Evolutionary conservation across 371 early-diverging fungal genomes (phyloP).

Genomic region (Mucor circinelloides): DNA sequence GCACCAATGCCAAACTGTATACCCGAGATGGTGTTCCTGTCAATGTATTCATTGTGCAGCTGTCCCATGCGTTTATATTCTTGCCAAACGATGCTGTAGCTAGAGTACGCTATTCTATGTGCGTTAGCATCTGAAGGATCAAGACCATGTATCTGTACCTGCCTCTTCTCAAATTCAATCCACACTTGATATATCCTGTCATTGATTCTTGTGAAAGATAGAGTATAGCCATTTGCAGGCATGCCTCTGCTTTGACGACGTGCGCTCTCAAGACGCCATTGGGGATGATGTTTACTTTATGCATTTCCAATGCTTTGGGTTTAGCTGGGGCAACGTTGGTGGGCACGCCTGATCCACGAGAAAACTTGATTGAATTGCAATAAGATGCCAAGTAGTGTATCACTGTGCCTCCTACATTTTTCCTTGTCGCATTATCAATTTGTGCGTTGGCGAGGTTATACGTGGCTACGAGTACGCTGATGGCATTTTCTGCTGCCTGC

Average conservation of each 20-base stretch:
- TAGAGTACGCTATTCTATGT: conserved; percentile 29
- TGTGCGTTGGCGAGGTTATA: conserved; percentile 48
- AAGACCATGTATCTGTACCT: too few species aligned
- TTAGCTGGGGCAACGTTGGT: conserved; percentile 14
- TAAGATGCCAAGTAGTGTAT: conserved; percentile 25
- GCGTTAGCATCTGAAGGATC: too few species aligned
- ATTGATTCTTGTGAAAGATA: conserved; percentile 59
- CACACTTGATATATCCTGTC: conserved; percentile 59
- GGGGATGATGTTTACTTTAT: conserved; percentile 35
- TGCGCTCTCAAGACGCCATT: conserved; percentile 61
- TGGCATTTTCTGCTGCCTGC: conserved; percentile 40
- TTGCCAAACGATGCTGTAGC: conserved; percentile 51
- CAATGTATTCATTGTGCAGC: conserved; percentile 39
- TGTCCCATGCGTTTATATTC: conserved; percentile 50
- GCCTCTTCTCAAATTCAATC: conserved; percentile 64
- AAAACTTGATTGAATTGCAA: conserved; percentile 19
- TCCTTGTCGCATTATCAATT: conserved; percentile 43
- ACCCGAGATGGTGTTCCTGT: conserved; percentile 47
- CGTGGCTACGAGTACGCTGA: conserved; percentile 35
- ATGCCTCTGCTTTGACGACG: conserved; percentile 61
- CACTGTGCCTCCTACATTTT: conserved; percentile 21
- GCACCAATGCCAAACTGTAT: conserved; percentile 62
- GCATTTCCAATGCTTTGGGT: conserved; percentile 16
- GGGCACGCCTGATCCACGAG: conserved; percentile 21
- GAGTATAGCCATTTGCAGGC: conserved; percentile 56